Evolutionary conservation across 139 green algal genomes (phyloP), one percentile per base, ranked within the genome.

Genomic region (Micractinium conductrix): DNA sequence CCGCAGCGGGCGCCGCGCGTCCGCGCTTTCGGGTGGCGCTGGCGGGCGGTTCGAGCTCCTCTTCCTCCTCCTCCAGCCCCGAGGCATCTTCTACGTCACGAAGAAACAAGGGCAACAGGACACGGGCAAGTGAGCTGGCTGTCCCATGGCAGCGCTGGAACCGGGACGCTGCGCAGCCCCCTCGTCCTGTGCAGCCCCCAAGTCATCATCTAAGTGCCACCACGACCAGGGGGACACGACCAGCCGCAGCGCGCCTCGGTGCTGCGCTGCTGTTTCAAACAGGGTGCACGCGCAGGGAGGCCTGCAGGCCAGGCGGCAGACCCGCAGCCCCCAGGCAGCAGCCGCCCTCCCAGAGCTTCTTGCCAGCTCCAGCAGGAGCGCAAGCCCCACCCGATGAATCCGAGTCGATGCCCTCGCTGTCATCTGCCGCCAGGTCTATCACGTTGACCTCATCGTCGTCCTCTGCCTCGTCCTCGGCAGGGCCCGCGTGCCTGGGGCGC

Each of bases 371-470:
- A n/a, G n/a, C n/a, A n/a, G n/a, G n/a, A n/a, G n/a, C n/a, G n/a
- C n/a, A n/a, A n/a, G n/a, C n/a, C n/a, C n/a, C n/a, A n/a, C n/a
- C n/a, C n/a, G n/a, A n/a, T 45, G 73, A 79, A 17, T 79, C 73
- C 2, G 10, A n/a, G n/a, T n/a, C n/a, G 28, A 67, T 67, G 45
- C 44, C 48, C 16, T 80, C 74, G 30, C 1, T 16, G 48, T 44
- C 74, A 33, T 69, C 48, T 19, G 48, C 38, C 16, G 38, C 71
- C 43, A 72, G 37, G 35, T 85, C 80, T 40, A 65, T 63, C 80
- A 85, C 67, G 6, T 80, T 30, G 63, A 65, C 80, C 63, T 73
- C 62, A 22, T 80, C 70, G 8, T 60, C 48, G 14, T 80, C 74
- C 38, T 48, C 50, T 14, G 42, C 74, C 45, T 80, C 48, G 40